These are phyloP conservation scores for Aspergillus thermomutatus DNA, from an alignment of 2,329 filamentous ascomycete species.

Conservation along the genomic window DNA sequence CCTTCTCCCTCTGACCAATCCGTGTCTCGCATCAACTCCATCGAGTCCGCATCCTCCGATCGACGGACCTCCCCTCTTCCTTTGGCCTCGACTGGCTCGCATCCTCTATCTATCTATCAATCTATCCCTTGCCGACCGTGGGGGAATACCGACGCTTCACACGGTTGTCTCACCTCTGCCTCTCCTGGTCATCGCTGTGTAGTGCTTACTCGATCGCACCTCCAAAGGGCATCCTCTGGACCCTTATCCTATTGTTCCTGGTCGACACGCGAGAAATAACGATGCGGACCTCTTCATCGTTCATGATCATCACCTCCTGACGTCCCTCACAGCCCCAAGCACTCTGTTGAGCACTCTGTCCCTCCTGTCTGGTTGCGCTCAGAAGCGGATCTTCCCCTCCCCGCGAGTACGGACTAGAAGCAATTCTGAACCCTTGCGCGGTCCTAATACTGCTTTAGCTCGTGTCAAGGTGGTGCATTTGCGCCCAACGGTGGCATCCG, in stretches of 20 bases:
- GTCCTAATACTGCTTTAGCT: neutral
- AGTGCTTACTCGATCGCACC: neutral
- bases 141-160: neutral
- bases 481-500: constrained; percentile 20
- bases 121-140: neutral
- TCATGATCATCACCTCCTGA: constrained; percentile 12
- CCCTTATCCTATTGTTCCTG: neutral
- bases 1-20: neutral
- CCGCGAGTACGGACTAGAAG: neutral
- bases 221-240: neutral
- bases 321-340: neutral
- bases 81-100: neutral
- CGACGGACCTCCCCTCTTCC: neutral
- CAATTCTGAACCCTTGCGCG: neutral
- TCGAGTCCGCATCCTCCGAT: neutral
- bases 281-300: constrained; percentile 15
- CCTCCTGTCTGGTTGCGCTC: neutral
- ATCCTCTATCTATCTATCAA: neutral
- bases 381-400: neutral
- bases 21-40: neutral
- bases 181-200: neutral
- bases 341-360: neutral
- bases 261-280: constrained; percentile 11
- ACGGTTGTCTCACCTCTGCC: neutral
- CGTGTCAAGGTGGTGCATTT: constrained; percentile 8